These are phyloP conservation scores for Pleurotus eryngii DNA, from an alignment of 768 basidiomycete genomes.

Conservation along the genomic window DNA sequence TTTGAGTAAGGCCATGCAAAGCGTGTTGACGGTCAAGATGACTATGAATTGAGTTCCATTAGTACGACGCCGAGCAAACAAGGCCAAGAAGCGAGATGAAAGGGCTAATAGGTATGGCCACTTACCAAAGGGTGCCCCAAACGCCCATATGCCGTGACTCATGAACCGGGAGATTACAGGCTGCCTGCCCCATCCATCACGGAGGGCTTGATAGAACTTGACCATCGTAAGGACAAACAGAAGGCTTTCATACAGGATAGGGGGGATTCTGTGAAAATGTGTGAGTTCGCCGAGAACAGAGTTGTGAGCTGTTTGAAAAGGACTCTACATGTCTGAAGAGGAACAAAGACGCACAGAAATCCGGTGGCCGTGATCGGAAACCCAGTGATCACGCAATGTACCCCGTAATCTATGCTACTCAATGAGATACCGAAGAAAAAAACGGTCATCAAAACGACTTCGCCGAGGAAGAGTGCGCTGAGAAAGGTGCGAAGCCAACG, in stretches of 20 bases:
- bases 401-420: conserved; percentile 13
- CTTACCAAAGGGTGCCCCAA: conserved; percentile 20
- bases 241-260: conserved; percentile 18
- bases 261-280: conserved; percentile 8
- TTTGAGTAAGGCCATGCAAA: conserved; percentile 13
- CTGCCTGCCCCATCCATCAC: conserved; percentile 21
- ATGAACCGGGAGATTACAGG: conserved; percentile 20
- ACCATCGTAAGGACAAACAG: conserved; percentile 22
- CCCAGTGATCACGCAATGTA: conserved; percentile 16
- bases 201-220: conserved; percentile 19
- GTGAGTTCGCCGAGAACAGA: background rate
- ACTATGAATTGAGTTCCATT: conserved; percentile 7
- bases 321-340: background rate
- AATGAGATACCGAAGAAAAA: conserved; percentile 11
- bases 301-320: too few relatives aligned
- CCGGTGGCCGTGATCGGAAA: conserved; percentile 13
- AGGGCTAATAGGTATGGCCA: background rate
- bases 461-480: conserved; percentile 10
- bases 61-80: too few relatives aligned
- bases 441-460: conserved; percentile 13
- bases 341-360: conserved; percentile 17
- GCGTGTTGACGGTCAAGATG: conserved; percentile 14
- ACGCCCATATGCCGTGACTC: conserved; percentile 23
- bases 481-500: conserved; percentile 13
- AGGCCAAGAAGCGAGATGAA: background rate